Percentiles rank a stretch among this genome's conserved stretches.
Evolutionary conservation across 257 asterid species (phyloP).

Genomic region (Thymus mandschuricus): DNA sequence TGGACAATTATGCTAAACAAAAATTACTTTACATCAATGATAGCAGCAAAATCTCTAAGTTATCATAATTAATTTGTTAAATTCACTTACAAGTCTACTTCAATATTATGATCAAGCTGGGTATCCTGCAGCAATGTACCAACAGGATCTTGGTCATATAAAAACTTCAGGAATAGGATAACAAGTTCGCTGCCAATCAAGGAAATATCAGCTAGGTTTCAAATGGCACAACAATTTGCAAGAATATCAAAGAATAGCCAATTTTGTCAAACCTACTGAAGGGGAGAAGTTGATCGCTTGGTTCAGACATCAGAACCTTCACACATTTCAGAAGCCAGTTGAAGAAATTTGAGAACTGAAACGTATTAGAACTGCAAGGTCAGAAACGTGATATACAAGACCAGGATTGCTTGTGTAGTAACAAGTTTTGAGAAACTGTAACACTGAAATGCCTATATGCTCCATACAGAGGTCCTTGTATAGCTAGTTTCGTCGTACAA

Average conservation of each 20-base stretch:
- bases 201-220: constrained; percentile 31
- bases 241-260: constrained; percentile 31
- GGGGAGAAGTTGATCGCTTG: constrained; percentile 86
- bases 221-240: constrained; percentile 26
- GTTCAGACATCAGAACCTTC: constrained; percentile 93
- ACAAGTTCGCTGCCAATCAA: constrained; percentile 82
- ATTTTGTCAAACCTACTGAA: constrained; percentile 77
- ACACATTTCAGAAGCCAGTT: constrained; percentile 94
- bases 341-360: constrained; percentile 95
- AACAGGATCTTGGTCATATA: constrained; percentile 92
- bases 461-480: too few relatives aligned
- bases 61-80: constrained; percentile 22
- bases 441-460: too few relatives aligned
- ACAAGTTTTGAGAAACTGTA: too few relatives aligned
- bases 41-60: constrained; percentile 1
- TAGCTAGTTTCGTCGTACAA: too few relatives aligned
- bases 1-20: constrained; percentile 23
- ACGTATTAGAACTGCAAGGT: constrained; percentile 37
- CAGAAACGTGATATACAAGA: too few relatives aligned
- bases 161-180: constrained; percentile 78
- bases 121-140: constrained; percentile 74
- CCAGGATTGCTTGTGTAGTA: too few relatives aligned
- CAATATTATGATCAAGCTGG: constrained; percentile 48
- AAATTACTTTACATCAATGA: constrained; percentile 18
- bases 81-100: constrained; percentile 76